Base-by-base conservation (phyloP, 176 grass and related monocot genomes). In the Phragmites australis region DNA sequence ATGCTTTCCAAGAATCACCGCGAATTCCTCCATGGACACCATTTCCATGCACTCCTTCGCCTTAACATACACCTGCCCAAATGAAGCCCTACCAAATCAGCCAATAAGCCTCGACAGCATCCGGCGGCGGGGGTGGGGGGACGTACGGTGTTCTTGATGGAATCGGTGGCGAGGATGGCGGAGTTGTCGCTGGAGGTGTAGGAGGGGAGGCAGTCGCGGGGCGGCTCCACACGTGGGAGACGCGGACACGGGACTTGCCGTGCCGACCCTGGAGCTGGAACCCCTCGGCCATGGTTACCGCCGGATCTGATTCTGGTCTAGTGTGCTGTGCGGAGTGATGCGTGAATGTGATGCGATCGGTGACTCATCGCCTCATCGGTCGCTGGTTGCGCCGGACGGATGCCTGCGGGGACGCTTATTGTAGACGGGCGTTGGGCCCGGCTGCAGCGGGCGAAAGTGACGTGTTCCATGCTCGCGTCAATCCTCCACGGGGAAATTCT, bases 131-230 rank as follows among this genome's bases (percentile, higher is more conserved):
- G 18, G 11, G 42, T 9, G 3, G 49, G 41, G 32, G 47, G 41
- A 39, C 75, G 65, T 4, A 98, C 96, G 8, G 96, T 91, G 83
- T 98, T 98, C 80, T 98, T 98, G 59, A 98, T 98, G 72, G 96
- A 89, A n/a, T 98, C 92, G 37, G 96, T 98, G 65, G 96, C 96
- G 51, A 98, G 90, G 68, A 98, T 87, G 62, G 83, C 84, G 74
- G 96, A 93, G 85, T 98, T 98, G 59, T 98, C 90, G 78, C 59
- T 78, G n/a, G 95, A 87, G 68, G 81, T 89, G 88, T 91, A 98
- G 32, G 95, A 73, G 14, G 92, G 95, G 74, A 93, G 95, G 74
- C 92, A 94, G 68, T 94, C 92, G 60, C 39, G 48, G 78, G 75
- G 19, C 61, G 74, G 70, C 92, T 79, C 95, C 92, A 94, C 3